These are phyloP conservation scores for Beauveria caledonica DNA, from an alignment of 2,329 filamentous ascomycete species.

Conservation along the genomic window DNA sequence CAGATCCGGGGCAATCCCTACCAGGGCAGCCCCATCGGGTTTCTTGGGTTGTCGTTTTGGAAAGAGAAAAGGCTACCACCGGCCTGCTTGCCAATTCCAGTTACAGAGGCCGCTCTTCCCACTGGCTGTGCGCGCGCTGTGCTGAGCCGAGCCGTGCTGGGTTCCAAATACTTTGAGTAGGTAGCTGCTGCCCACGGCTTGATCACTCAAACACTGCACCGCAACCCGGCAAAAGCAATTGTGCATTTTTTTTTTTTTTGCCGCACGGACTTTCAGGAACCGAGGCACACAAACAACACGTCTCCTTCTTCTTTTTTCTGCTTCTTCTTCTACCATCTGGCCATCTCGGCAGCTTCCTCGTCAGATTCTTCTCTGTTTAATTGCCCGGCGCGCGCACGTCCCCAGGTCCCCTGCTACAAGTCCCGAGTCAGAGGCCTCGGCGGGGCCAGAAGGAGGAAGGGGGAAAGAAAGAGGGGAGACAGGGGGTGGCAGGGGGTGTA, in stretches of 20 bases:
- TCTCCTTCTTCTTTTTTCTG: background rate
- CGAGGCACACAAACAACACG: background rate
- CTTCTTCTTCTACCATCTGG: background rate
- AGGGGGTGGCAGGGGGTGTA: background rate
- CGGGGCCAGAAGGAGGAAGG: background rate
- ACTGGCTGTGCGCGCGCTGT: background rate
- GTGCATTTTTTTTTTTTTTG: too few species aligned
- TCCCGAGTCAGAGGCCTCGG: background rate
- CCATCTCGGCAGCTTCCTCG: background rate
- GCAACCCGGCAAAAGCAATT: background rate
- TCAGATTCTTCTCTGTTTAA: background rate
- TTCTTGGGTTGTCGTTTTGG: background rate
- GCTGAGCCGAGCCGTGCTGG: background rate
- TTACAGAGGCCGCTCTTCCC: background rate
- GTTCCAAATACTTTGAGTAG: too few species aligned
- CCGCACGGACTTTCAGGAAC: slow-evolving; percentile 5
- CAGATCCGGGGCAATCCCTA: background rate
- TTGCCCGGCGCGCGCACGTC: background rate
- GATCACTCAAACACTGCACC: background rate
- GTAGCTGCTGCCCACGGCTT: background rate
- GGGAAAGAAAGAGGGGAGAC: background rate
- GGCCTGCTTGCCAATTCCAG: background rate
- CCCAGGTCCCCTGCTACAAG: background rate
- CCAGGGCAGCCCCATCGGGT: background rate
- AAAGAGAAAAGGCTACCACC: background rate